Percentiles rank a stretch among this genome's conserved stretches.
Evolutionary conservation across 495 filamentous ascomycete species (phyloP).

Genomic region (Aspergillus olivimuriae): DNA sequence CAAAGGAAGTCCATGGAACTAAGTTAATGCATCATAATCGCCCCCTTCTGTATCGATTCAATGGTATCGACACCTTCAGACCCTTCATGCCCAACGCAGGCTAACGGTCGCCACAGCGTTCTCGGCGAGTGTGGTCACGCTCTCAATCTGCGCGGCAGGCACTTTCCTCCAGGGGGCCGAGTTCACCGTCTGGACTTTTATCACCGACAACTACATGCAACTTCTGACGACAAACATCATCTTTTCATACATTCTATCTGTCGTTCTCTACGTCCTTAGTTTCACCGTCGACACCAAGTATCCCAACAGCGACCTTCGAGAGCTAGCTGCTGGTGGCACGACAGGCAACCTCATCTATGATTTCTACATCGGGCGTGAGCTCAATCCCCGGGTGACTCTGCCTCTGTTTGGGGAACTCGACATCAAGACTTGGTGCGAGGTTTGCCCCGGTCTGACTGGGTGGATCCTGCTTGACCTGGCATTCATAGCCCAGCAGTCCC

Average conservation of each 20-base stretch:
- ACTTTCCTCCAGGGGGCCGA: constrained; percentile 64
- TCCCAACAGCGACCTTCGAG: constrained; percentile 47
- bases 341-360: constrained; percentile 79
- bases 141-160: constrained; percentile 56
- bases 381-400: constrained; percentile 74
- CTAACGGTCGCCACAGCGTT: constrained; percentile 47
- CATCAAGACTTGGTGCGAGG: constrained; percentile 74
- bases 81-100: background rate
- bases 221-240: constrained; percentile 69
- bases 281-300: constrained; percentile 61
- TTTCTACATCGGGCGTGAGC: constrained; percentile 86
- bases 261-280: constrained; percentile 63
- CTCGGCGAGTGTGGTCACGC: constrained; percentile 53
- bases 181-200: constrained; percentile 76
- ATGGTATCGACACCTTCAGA: constrained; percentile 42
- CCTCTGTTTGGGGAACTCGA: constrained; percentile 65
- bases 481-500: constrained; percentile 74
- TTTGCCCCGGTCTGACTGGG: constrained; percentile 75
- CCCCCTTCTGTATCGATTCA: constrained; percentile 72
- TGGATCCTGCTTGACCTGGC: constrained; percentile 76
- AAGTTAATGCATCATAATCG: constrained; percentile 58
- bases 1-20: constrained; percentile 55
- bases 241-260: constrained; percentile 57
- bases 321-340: constrained; percentile 66
- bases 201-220: constrained; percentile 72